Percentiles rank a stretch among this genome's conserved stretches.
phyloP scores from a whole-genome alignment of 208 protist genomes.

The Leishmania lainsoni region DNA sequence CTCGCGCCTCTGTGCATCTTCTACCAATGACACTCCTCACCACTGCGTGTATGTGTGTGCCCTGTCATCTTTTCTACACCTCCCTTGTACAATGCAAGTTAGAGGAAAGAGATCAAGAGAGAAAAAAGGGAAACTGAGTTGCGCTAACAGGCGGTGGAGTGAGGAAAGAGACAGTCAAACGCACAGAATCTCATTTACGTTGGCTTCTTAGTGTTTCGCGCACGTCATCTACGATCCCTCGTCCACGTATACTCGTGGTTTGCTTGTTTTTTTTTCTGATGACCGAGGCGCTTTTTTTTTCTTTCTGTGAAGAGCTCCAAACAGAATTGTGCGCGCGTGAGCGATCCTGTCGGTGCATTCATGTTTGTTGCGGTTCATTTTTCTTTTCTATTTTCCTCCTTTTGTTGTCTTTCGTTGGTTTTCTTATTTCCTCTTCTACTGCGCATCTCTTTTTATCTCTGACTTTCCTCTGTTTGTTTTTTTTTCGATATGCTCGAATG shows the following conservation, averaged over 20 bases:
- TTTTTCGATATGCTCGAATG: not conserved
- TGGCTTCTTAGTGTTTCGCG: not conserved
- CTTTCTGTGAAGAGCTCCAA: not conserved
- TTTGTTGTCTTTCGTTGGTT: not conserved
- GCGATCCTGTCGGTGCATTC: not conserved
- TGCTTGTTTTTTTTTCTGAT: not conserved
- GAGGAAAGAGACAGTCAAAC: not conserved
- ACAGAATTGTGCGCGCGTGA: not conserved
- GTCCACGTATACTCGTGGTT: not conserved
- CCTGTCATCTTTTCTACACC: not conserved
- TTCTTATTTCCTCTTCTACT: constrained; percentile 1
- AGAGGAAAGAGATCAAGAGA: constrained; percentile 10
- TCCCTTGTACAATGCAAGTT: constrained; percentile 10
- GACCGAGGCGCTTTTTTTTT: not conserved
- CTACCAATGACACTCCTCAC: not conserved
- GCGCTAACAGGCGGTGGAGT: not conserved
- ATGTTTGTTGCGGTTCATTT: not conserved
- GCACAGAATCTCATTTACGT: not conserved
- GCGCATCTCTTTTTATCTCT: not conserved
- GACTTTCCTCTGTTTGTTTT: not conserved
- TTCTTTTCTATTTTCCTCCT: not conserved
- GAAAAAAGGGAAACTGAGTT: not conserved
- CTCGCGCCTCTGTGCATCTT: not conserved
- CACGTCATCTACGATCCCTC: not conserved
- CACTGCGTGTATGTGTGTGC: not conserved